Evolutionary conservation across 1,284 basidiomycete genomes (phyloP).

Genomic region (Takashimella koratensis): DNA sequence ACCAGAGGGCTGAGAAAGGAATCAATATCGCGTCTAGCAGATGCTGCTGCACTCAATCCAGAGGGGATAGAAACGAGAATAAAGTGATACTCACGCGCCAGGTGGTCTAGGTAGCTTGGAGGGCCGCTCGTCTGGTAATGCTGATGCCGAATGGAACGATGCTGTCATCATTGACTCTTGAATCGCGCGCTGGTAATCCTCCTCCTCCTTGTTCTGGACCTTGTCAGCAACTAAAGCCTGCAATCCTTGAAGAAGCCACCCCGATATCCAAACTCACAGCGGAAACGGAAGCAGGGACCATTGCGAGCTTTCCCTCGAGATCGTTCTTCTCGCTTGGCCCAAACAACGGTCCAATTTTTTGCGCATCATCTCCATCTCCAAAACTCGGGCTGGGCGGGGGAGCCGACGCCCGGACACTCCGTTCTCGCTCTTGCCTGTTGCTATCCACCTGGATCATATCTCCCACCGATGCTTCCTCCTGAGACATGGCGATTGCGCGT

Average conservation of each 20-base stretch:
- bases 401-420: conserved; percentile 35
- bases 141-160: conserved; percentile 35
- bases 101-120: neutral
- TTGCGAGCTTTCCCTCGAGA: conserved; percentile 27
- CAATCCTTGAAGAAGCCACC: no score
- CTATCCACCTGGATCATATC: neutral
- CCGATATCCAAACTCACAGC: neutral
- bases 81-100: conserved; percentile 31
- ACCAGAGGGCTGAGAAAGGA: conserved; percentile 10
- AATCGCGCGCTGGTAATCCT: conserved; percentile 41
- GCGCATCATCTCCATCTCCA: neutral
- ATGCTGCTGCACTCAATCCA: no score
- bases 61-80: no score
- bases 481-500: conserved; percentile 20
- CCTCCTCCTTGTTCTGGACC: conserved; percentile 33
- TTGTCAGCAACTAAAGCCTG: neutral
- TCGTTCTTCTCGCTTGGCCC: conserved; percentile 39
- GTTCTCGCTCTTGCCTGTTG: conserved; percentile 22
- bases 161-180: conserved; percentile 46
- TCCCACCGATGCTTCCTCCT: neutral
- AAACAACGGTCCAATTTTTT: conserved; percentile 19
- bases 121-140: conserved; percentile 5
- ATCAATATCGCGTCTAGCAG: no score
- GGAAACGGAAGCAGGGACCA: conserved; percentile 13
- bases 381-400: conserved; percentile 36